Conservation (phyloP, 371 early-diverging fungal species). For the Rhizopus stolonifer region DNA sequence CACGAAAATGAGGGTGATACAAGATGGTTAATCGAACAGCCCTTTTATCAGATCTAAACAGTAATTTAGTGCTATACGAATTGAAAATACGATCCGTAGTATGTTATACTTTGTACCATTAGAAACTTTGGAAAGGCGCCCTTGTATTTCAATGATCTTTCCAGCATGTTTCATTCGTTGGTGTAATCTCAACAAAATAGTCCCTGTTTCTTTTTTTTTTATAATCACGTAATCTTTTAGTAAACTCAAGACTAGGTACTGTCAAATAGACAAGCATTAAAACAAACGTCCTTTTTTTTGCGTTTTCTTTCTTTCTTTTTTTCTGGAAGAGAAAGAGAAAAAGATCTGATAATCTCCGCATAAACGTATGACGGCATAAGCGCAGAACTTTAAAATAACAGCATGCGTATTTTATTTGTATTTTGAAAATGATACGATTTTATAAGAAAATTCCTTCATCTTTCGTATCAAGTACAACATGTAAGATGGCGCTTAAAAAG, state of each 20-base stretch:
- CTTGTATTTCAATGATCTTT: background rate
- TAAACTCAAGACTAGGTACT: background rate
- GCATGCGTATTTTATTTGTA: no score
- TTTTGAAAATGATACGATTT: no score
- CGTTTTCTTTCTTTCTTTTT: no score
- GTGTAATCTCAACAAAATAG: background rate
- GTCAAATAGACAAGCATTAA: background rate
- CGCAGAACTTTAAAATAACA: no score
- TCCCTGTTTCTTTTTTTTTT: background rate
- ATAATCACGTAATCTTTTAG: background rate
- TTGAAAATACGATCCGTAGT: background rate
- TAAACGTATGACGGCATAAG: background rate
- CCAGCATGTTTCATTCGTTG: background rate
- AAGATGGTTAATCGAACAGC: no score
- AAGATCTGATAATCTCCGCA: conserved; percentile 2
- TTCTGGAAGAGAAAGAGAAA: background rate
- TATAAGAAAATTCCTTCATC: no score
- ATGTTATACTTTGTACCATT: background rate
- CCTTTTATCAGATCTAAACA: no score
- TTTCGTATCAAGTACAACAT: no score
- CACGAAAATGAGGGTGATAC: no score
- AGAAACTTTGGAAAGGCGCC: background rate
- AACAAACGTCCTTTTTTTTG: no score
- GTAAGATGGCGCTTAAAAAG: no score
- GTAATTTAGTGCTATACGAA: background rate